Evolutionary conservation across 139 green algal species (phyloP), one percentile per base, ranked within the genome.

Genomic region (Chlamydomonas sp.): DNA sequence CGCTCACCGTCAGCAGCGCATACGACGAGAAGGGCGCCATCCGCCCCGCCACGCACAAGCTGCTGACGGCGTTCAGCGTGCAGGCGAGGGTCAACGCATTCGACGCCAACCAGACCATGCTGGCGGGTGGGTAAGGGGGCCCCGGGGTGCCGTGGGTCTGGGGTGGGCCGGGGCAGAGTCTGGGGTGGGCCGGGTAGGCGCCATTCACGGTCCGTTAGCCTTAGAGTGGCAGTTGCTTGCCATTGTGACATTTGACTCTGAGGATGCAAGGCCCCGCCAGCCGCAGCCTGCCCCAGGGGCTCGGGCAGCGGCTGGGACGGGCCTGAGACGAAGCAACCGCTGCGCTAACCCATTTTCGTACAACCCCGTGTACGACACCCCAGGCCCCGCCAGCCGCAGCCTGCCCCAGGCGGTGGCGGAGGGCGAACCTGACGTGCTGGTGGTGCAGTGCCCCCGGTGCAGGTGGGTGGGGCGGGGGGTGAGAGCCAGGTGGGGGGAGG

Each of bases 1-100:
- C 77, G n/a, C 63, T 83, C 17, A 88, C 84, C 5, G 75, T 88
- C 63, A 78, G 84, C 49, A 63, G 69, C 74, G 84, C 84, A 0
- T 88, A 78, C 64, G 84, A 88, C 75, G 75, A 71, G 0, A 68
- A 78, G 58, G 17, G 77, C 74, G 68, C 77, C 75, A 16, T 83
- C 63, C 77, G 72, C 20, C 84, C 74, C 18, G 10, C 87, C 1
- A 69, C 90, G 12, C 76, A 80, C 18, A 84, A 84, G 7, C 88
- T 93, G 86, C 84, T 93, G 66, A 91, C 83, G 66, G 88, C 89
- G 64, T 93, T 91, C 84, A 89, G 63, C 0, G 90, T 91, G 75
- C 90, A 93, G 79, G 87, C 90, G 17, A 63, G 58, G 0, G 84
- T 90, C 67, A 90, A 91, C 82, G 66, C 82, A 5, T 90, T 90